Evolutionary conservation across 208 protist genomes (phyloP), one percentile per base, ranked within the genome.

Genomic region (Trypanosoma cruzi): DNA sequence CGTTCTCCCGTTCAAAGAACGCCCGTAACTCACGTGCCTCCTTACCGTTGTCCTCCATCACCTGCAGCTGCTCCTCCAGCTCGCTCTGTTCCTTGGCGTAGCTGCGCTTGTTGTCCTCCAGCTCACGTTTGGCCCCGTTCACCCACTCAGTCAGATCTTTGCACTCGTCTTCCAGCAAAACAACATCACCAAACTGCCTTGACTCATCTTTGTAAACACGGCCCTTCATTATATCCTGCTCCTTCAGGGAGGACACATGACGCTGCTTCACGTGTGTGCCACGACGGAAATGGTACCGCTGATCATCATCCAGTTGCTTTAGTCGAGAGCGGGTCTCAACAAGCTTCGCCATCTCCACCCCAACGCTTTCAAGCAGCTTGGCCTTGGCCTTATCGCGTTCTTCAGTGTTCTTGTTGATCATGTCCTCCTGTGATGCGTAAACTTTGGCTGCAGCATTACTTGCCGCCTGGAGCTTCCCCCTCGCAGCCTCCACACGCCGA

Each of bases 401-500:
- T 71, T 92, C 86, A 28, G 89, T 91, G 55, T 86, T 85, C 50
- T 77, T 64, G 77, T 92, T 91, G 61, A 92, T 84, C 50, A 80
- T 59, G 64, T 73, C 83, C 72, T 91, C 82, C 78, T 84, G 84
- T 40, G 82, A 34, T 4, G 53, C 53, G 60, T 88, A 84, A 28
- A 93, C 65, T 26, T 52, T 56, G n/a, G 78, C 78, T 3, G 74
- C 85, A 57, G 66, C 79, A 55, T 67, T 73, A 53, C 64, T 72
- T 29, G 79, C 64, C 29, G 36, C 61, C 16, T 53, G 49, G 28
- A 85, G 77, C 70, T 74, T 77, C 28, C 75, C 68, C 26, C 37
- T 59, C 16, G 78, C 82, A 0, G 69, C 80, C 16, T 73, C 59
- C 14, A 92, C 57, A 29, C 86, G 86, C 58, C 75, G 31, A 32